Evolutionary conservation across 306 rosid genomes (phyloP).

Genomic region (Sicyos edulis): DNA sequence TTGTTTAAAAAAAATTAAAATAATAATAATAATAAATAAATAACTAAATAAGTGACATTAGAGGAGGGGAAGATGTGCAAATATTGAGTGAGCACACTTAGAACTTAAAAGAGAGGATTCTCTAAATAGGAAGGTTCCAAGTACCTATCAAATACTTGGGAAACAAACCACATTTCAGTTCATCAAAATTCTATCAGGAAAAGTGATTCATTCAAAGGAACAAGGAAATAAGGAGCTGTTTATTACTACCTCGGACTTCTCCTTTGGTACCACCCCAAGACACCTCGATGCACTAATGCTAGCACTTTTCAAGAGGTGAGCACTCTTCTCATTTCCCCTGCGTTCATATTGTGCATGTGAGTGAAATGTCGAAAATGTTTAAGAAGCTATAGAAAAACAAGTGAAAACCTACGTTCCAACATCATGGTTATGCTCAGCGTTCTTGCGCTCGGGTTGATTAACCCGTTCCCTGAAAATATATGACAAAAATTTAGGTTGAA

Average conservation of each 20-base stretch:
- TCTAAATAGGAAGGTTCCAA: no score
- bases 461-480: constrained; percentile 64
- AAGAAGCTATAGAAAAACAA: constrained; percentile 30
- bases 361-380: constrained; percentile 28
- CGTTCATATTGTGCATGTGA: constrained; percentile 41
- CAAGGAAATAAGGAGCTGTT: not conserved
- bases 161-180: not conserved
- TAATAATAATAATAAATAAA: no score
- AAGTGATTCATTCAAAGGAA: not conserved
- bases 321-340: constrained; percentile 30
- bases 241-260: constrained; percentile 63
- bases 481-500: not conserved
- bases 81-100: no score
- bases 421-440: constrained; percentile 29
- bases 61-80: no score
- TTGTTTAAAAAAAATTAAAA: no score
- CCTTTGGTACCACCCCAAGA: constrained; percentile 37
- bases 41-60: no score
- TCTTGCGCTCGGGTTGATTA: constrained; percentile 42
- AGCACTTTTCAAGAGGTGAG: constrained; percentile 83
- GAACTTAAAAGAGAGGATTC: no score
- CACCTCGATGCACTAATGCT: constrained; percentile 94
- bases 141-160: no score
- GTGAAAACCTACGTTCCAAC: constrained; percentile 39
- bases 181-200: not conserved